Conservation (phyloP, 805 yeast genomes). For the Candida nitratophila region DNA sequence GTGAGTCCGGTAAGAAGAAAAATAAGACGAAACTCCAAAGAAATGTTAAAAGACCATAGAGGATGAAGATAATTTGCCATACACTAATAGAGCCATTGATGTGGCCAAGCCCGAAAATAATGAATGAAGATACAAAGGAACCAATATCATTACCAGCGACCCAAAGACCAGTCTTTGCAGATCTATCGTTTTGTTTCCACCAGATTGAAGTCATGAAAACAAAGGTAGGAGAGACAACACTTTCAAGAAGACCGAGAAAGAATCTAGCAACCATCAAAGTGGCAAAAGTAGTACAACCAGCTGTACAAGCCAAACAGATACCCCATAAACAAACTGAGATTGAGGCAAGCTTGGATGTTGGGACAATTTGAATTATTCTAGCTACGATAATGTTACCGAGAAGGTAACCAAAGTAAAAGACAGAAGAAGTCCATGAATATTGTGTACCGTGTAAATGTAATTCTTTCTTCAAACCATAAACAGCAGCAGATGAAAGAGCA, state of each 20-base stretch:
- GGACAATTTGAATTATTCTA: conserved; percentile 46
- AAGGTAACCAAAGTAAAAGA: conserved; percentile 51
- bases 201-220: conserved; percentile 51
- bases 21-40: conserved; percentile 20
- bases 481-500: conserved; percentile 44
- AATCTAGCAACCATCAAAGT: conserved; percentile 43
- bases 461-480: conserved; percentile 48
- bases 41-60: conserved; percentile 54
- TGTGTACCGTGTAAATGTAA: conserved; percentile 38
- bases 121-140: conserved; percentile 28
- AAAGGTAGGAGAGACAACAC: conserved; percentile 50
- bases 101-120: conserved; percentile 18
- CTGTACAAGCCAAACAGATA: conserved; percentile 46
- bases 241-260: conserved; percentile 45
- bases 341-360: conserved; percentile 46
- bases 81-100: conserved; percentile 28
- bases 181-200: conserved; percentile 36
- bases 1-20: conserved; percentile 38
- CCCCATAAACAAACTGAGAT: conserved; percentile 58
- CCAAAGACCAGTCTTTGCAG: conserved; percentile 31
- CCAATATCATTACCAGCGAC: conserved; percentile 41
- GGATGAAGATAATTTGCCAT: conserved; percentile 58
- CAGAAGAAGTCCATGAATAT: conserved; percentile 28
- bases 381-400: conserved; percentile 42
- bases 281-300: conserved; percentile 30